Base-by-base conservation (phyloP, 2,329 filamentous ascomycete genomes). In the Trichoderma sp. region DNA sequence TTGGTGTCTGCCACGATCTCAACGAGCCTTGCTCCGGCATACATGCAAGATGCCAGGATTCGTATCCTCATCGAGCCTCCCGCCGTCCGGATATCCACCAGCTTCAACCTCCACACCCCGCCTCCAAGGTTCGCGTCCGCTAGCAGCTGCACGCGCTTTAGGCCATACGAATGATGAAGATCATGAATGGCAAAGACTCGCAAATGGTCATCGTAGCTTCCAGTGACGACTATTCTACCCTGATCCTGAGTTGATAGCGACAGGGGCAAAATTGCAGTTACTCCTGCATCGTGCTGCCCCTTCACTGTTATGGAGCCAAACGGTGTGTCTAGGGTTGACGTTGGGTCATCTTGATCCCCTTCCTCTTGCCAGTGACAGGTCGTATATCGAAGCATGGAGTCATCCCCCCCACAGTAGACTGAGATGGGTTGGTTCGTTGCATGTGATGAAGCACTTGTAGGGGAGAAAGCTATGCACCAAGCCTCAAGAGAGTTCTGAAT, bases 31-130 rank as follows among this genome's bases (percentile, higher is more conserved):
- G 89, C 86, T 0, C 96, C 96, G 3, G 92, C 93, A 83, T 98
- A 92, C 95, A 98, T 98, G 78, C 96, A 98, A 59, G 94, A 97
- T 17, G 91, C 95, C 53, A 98, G 83, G n/a, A 97, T 82, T 58
- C 85, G 79, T 32, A 82, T 72, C 62, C 79, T 78, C 73, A 77
- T 79, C 11, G 58, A 72, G 70, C 78, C 81, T 6, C 61, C 73
- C 20, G 73, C 72, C 20, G 72, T 59, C 23, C 74, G 76, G 20
- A 79, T 67, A 3, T 80, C 77, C 11, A 94, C 81, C 50, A 92
- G 76, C 78, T 93, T 93, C 69, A 98, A 79, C 71, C 95, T 86
- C 94, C 96, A 99, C 3, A 98, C 95, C 1, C 95, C 95, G 11
- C 88, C 88, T 28, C 92, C 94, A 0, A 98, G 85, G 66, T 92